Conservation (phyloP, 2,329 filamentous ascomycete species). For the Verticillium dahliae region DNA sequence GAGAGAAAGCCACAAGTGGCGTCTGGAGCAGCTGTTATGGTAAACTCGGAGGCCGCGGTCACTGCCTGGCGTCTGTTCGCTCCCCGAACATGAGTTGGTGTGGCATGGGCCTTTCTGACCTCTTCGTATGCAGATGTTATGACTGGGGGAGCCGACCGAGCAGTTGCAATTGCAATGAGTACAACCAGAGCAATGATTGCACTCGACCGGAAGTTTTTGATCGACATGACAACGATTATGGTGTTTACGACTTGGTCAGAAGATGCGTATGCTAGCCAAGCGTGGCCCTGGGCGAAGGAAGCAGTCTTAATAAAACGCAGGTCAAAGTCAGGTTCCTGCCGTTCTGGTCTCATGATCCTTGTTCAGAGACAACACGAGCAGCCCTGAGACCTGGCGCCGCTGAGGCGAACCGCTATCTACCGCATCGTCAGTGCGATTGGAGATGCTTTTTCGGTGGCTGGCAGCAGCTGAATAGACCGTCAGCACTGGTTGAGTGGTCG, state of each 20-base stretch:
- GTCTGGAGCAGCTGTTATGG: slow-evolving; percentile 6
- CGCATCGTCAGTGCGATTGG: background rate
- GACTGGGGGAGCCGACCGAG: background rate
- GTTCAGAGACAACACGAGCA: background rate
- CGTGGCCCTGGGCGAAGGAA: too few species aligned
- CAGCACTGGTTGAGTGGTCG: background rate
- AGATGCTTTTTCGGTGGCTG: background rate
- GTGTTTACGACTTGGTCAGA: too few species aligned
- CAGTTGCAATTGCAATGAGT: background rate
- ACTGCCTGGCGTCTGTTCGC: background rate
- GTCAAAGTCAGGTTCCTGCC: background rate
- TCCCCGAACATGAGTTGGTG: background rate
- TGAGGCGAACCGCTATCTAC: background rate
- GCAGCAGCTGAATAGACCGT: background rate
- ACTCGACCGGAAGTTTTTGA: background rate
- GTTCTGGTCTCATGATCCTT: background rate
- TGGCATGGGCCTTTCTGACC: background rate
- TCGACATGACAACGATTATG: background rate
- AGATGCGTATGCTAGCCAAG: too few species aligned
- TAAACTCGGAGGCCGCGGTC: background rate
- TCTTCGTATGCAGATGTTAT: background rate
- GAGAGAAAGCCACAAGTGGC: slow-evolving; percentile 9
- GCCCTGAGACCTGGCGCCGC: background rate
- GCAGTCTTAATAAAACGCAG: background rate
- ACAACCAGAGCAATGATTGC: background rate